Conservation (phyloP, 108 stramenopile genomes). For the Cyclotella sp. region DNA sequence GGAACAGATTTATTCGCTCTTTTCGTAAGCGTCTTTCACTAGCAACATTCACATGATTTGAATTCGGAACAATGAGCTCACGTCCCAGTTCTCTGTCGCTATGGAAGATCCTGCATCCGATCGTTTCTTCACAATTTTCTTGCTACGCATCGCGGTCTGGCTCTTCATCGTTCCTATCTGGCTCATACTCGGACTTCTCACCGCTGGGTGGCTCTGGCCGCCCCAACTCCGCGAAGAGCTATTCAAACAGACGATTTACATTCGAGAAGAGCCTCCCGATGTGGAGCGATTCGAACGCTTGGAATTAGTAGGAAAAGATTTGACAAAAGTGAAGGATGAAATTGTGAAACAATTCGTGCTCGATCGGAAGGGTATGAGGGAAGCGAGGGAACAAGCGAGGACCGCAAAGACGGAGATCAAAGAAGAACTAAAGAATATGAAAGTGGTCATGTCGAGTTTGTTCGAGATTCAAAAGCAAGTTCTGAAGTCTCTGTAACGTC, state of each 20-base stretch:
- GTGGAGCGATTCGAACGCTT: slow-evolving; percentile 50
- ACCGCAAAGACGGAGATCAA: slow-evolving; percentile 68
- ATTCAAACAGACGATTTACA: slow-evolving; percentile 73
- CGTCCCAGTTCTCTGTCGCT: background rate
- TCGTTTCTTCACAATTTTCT: slow-evolving; percentile 52
- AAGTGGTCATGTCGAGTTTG: slow-evolving; percentile 72
- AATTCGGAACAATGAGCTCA: slow-evolving; percentile 15
- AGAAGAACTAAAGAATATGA: slow-evolving; percentile 75
- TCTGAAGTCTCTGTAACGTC: background rate
- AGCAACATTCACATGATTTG: too few relatives aligned
- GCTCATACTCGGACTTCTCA: slow-evolving; percentile 65
- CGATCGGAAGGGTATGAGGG: slow-evolving; percentile 71
- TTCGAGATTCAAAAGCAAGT: slow-evolving; percentile 56
- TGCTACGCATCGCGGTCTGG: slow-evolving; percentile 59
- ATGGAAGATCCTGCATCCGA: slow-evolving; percentile 49
- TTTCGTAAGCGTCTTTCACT: slow-evolving; percentile 6
- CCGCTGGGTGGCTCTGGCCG: slow-evolving; percentile 85
- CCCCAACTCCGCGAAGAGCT: slow-evolving; percentile 86
- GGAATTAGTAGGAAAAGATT: slow-evolving; percentile 52
- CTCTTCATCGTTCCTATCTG: slow-evolving; percentile 74
- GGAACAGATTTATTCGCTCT: slow-evolving; percentile 6
- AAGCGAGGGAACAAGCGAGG: slow-evolving; percentile 64
- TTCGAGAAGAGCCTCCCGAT: slow-evolving; percentile 65
- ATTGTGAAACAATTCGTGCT: slow-evolving; percentile 57
- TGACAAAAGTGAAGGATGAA: slow-evolving; percentile 60